These are phyloP conservation scores for Boletus sp. DNA, from an alignment of 1,284 basidiomycete species.

Conservation along the genomic window DNA sequence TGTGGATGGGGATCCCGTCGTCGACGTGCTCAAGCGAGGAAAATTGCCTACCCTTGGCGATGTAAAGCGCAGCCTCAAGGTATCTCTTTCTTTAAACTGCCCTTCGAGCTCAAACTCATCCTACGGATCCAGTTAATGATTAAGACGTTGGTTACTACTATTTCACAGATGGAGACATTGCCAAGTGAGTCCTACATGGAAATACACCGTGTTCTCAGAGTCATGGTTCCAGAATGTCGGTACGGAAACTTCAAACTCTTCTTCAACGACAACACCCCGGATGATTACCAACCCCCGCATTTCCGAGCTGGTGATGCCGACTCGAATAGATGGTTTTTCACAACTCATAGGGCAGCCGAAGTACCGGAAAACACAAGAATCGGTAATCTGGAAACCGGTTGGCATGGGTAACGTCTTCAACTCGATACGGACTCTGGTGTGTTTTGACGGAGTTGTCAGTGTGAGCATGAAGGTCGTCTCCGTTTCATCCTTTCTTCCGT, in stretches of 20 bases:
- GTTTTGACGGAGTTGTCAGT: conserved; percentile 36
- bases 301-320: conserved; percentile 66
- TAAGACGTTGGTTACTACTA: conserved; percentile 71
- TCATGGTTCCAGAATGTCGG: conserved; percentile 54
- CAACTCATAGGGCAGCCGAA: conserved; percentile 67
- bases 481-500: conserved; percentile 69
- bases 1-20: conserved; percentile 48
- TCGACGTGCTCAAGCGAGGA: conserved; percentile 54
- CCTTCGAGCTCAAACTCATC: conserved; percentile 1
- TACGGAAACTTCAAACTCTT: conserved; percentile 83
- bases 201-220: background rate
- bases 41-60: conserved; percentile 65
- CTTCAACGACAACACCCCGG: conserved; percentile 72
- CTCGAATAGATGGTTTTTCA: conserved; percentile 73
- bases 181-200: conserved; percentile 54
- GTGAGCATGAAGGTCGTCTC: conserved; percentile 69
- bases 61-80: conserved; percentile 73
- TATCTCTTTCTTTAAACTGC: conserved; percentile 22
- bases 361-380: conserved; percentile 68
- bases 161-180: conserved; percentile 72
- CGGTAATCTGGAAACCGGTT: conserved; percentile 64
- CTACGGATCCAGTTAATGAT: conserved; percentile 51
- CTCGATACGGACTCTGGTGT: background rate
- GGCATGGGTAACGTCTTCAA: conserved; percentile 55
- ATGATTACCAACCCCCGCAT: conserved; percentile 74